Evolutionary conservation across 352 stramenopile species (phyloP).

Genomic region (Aphanomyces cochlioides): DNA sequence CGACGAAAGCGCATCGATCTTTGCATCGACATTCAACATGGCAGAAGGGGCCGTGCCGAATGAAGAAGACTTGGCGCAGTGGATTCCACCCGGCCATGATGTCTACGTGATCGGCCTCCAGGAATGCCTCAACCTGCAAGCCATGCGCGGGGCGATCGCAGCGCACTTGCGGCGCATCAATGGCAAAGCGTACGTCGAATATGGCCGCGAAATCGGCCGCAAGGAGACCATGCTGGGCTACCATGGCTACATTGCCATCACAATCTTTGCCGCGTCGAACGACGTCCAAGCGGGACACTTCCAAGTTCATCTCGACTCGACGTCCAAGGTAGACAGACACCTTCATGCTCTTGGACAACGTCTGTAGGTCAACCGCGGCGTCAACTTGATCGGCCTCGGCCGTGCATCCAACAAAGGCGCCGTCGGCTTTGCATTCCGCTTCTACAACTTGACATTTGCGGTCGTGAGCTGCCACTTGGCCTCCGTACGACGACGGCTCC

Average conservation of each 20-base stretch:
- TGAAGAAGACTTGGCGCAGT: constrained; percentile 38
- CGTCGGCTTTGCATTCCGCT: constrained; percentile 84
- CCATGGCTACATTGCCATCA: constrained; percentile 85
- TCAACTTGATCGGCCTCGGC: constrained; percentile 70
- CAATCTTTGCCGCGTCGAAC: constrained; percentile 69
- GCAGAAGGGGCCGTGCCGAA: constrained; percentile 14
- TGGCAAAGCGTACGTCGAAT: constrained; percentile 65
- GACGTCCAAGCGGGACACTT: constrained; percentile 62
- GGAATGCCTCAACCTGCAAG: constrained; percentile 83
- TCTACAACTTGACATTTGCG: constrained; percentile 81
- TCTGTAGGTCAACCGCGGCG: constrained; percentile 71
- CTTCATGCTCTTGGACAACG: constrained; percentile 30
- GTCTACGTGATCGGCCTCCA: constrained; percentile 90
- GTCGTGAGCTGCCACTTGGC: constrained; percentile 87
- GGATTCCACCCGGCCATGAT: constrained; percentile 82
- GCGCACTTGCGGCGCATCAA: constrained; percentile 54
- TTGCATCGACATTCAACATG: constrained; percentile 29
- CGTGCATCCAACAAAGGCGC: constrained; percentile 87
- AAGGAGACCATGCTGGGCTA: constrained; percentile 72
- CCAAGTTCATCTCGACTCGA: constrained; percentile 56
- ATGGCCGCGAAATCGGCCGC: constrained; percentile 78
- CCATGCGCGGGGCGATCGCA: constrained; percentile 63
- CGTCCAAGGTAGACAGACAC: constrained; percentile 9
- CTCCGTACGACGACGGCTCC: constrained; percentile 47
- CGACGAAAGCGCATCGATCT: constrained; percentile 31